Percentiles rank a stretch among this genome's conserved stretches.
phyloP scores from a whole-genome alignment of 2,329 filamentous ascomycete genomes.

The Cordyceps cicadae region DNA sequence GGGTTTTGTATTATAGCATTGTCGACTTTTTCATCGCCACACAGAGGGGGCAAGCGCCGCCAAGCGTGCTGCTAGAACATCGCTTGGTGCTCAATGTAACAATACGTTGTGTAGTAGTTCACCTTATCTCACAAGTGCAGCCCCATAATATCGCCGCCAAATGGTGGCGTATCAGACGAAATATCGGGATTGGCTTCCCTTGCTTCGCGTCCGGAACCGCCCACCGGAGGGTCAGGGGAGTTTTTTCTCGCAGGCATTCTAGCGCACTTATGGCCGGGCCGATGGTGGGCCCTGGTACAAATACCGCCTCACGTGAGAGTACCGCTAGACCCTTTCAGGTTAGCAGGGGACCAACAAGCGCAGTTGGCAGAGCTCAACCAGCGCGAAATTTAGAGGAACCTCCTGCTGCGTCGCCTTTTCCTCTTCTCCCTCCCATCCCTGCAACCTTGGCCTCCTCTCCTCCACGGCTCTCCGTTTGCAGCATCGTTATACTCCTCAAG shows the following conservation, averaged over 20 bases:
- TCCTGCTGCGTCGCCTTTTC: conserved; percentile 21
- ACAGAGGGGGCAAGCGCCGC: no score
- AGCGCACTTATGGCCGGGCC: neutral
- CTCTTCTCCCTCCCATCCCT: conserved; percentile 18
- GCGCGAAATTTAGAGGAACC: conserved; percentile 37
- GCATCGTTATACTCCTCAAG: conserved; percentile 5
- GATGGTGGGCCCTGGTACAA: neutral
- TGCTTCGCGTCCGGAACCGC: conserved; percentile 5
- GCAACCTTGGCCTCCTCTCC: conserved; percentile 22
- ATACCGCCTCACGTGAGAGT: conserved; percentile 18
- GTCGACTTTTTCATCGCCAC: no score
- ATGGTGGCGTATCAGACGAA: conserved; percentile 4
- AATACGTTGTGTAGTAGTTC: neutral
- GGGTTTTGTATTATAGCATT: no score
- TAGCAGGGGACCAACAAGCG: conserved; percentile 31
- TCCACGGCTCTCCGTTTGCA: neutral
- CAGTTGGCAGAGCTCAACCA: conserved; percentile 28
- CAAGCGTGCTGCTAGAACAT: no score
- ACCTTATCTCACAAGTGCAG: neutral
- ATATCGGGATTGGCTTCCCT: conserved; percentile 5
- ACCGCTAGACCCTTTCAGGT: conserved; percentile 19
- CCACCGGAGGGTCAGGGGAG: conserved; percentile 12
- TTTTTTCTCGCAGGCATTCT: conserved; percentile 3
- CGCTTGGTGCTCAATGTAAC: neutral
- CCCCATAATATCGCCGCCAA: conserved; percentile 5